A percentile compares a stretch with the other conserved stretches of the same genome.
Conservation (phyloP, 1,284 basidiomycete species). For the Ustilago hordei region DNA sequence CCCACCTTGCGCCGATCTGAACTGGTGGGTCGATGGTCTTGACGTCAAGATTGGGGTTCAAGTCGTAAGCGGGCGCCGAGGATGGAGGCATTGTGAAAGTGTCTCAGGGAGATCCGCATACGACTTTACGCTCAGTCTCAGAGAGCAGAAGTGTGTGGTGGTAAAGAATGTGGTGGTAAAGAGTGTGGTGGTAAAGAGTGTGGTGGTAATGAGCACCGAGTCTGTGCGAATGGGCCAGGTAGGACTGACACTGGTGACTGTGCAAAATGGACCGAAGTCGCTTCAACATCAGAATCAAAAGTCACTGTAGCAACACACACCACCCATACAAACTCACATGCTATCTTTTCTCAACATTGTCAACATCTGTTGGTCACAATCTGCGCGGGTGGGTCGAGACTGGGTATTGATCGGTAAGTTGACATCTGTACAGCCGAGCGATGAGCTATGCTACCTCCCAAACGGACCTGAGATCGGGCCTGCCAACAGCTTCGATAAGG, state of each 20-base stretch:
- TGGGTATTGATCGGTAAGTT: not conserved
- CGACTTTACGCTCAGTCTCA: not conserved
- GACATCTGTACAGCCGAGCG: no score
- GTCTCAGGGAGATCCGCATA: slow-evolving; percentile 6
- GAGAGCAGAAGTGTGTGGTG: not conserved
- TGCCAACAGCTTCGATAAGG: slow-evolving; percentile 22
- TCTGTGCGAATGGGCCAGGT: slow-evolving; percentile 7
- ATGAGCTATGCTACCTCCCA: slow-evolving; percentile 29
- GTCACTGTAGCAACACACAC: not conserved
- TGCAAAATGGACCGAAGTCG: slow-evolving; percentile 8
- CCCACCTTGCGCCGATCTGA: slow-evolving; percentile 51
- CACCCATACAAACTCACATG: not conserved
- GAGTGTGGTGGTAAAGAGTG: not conserved
- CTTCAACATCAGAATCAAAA: not conserved
- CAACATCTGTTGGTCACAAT: not conserved
- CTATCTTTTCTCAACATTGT: not conserved
- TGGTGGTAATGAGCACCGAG: not conserved
- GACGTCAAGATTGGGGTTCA: slow-evolving; percentile 40
- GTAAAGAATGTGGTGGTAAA: not conserved
- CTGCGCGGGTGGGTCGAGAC: not conserved
- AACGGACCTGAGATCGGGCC: slow-evolving; percentile 18
- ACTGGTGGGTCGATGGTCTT: slow-evolving; percentile 48
- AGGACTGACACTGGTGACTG: not conserved
- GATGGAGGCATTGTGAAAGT: slow-evolving; percentile 15
- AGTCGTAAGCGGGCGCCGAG: slow-evolving; percentile 35